Conservation (phyloP, 176 grass and related monocot species). For the Raddia guianensis region DNA sequence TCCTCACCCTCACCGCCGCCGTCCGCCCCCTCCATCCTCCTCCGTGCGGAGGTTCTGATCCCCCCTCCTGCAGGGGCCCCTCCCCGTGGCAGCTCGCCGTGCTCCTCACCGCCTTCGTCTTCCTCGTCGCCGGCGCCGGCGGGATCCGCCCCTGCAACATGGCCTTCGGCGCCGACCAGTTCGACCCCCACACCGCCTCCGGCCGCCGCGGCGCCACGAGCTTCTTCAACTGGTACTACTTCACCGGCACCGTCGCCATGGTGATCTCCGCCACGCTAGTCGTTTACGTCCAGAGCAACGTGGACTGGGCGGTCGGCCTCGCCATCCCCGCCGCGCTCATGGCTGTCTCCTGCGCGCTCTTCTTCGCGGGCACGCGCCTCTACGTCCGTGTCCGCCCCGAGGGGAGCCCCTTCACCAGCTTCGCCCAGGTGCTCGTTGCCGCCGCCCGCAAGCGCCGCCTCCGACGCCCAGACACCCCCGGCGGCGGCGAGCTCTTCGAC, state of each 20-base stretch:
- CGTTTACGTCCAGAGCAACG: constrained; percentile 67
- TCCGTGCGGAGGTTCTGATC: background rate
- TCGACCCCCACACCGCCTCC: constrained; percentile 24
- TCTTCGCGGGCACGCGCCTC: constrained; percentile 50
- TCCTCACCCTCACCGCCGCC: constrained; percentile 65
- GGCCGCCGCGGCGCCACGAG: constrained; percentile 9
- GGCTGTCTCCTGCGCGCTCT: constrained; percentile 51
- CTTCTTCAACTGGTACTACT: constrained; percentile 86
- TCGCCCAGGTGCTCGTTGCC: constrained; percentile 45
- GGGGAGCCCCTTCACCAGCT: constrained; percentile 60
- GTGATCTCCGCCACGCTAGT: constrained; percentile 57
- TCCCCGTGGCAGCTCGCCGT: constrained; percentile 42
- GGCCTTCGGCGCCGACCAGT: constrained; percentile 79
- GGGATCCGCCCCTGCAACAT: constrained; percentile 72
- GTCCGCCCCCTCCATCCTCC: constrained; percentile 40
- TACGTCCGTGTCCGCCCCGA: constrained; percentile 54
- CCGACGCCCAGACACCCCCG: background rate
- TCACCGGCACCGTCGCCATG: constrained; percentile 52
- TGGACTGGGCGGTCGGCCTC: constrained; percentile 56
- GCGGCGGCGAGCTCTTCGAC: constrained; percentile 43
- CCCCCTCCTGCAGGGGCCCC: constrained; percentile 11
- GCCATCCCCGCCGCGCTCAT: constrained; percentile 49
- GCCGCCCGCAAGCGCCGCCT: constrained; percentile 48
- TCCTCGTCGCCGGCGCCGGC: constrained; percentile 52
- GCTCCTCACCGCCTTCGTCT: constrained; percentile 44